A percentile compares a stretch with the other conserved stretches of the same genome.
phyloP scores from a whole-genome alignment of 805 yeast species.

The Alloascoidea hylecoeti region DNA sequence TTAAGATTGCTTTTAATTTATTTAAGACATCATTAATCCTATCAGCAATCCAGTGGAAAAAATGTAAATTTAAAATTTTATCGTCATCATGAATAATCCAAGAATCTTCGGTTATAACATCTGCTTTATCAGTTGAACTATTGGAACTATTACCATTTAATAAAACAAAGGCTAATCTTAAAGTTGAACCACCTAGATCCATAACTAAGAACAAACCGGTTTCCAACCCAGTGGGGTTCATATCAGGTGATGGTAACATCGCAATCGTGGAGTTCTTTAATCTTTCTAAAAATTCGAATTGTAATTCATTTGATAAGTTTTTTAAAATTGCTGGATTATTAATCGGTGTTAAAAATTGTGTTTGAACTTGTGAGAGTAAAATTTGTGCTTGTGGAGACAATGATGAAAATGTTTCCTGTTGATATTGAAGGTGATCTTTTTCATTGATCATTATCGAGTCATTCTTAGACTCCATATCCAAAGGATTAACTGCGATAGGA shows the following conservation, averaged over 20 bases:
- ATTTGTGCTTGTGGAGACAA: too few relatives aligned
- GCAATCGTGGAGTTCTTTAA: background rate
- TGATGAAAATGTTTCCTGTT: too few relatives aligned
- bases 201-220: background rate
- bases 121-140: too few relatives aligned
- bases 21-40: background rate
- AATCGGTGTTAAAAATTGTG: too few relatives aligned
- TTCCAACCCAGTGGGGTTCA: background rate
- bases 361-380: too few relatives aligned
- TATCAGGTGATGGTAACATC: background rate
- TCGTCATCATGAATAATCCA: background rate
- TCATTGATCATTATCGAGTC: too few relatives aligned
- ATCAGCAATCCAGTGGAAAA: background rate
- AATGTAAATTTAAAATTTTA: background rate
- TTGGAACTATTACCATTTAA: background rate
- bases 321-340: too few relatives aligned
- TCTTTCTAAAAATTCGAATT: background rate
- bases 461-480: too few relatives aligned
- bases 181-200: conserved; percentile 1
- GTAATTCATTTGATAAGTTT: too few relatives aligned
- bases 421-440: too few relatives aligned
- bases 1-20: background rate
- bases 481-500: too few relatives aligned
- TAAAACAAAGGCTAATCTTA: background rate
- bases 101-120: background rate